A percentile compares a stretch with the other conserved stretches of the same genome.
These are phyloP conservation scores for Purshia tridentata DNA, from an alignment of 306 rosid species.

Conservation along the genomic window DNA sequence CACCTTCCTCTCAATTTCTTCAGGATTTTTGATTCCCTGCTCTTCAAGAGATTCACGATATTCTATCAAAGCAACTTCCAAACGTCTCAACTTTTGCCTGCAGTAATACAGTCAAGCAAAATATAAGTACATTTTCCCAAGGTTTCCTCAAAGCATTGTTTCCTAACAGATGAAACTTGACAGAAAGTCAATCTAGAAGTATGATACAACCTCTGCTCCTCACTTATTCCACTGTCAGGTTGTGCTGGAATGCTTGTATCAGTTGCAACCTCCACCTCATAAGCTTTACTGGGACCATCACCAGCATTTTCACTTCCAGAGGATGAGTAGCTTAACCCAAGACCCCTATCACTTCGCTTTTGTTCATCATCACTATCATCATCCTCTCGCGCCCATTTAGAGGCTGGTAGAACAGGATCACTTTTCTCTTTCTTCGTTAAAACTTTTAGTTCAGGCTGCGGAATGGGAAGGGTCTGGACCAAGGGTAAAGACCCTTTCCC, in stretches of 20 bases:
- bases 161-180: constrained; percentile 17
- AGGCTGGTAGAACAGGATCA: constrained; percentile 82
- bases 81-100: constrained; percentile 92
- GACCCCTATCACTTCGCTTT: constrained; percentile 57
- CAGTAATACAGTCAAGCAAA: constrained; percentile 19
- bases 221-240: constrained; percentile 79
- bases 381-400: constrained; percentile 99
- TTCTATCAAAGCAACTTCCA: constrained; percentile 93
- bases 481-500: constrained; percentile 56
- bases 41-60: constrained; percentile 96
- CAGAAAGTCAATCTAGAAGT: neutral
- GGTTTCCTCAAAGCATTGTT: neutral
- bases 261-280: constrained; percentile 70
- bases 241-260: constrained; percentile 57
- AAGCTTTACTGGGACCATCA: constrained; percentile 59
- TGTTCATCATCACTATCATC: constrained; percentile 93
- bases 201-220: constrained; percentile 76
- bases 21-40: constrained; percentile 68
- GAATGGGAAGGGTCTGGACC: constrained; percentile 56
- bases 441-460: constrained; percentile 74
- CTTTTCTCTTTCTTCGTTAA: constrained; percentile 69
- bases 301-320: constrained; percentile 95
- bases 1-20: constrained; percentile 84
- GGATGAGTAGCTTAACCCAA: constrained; percentile 87
- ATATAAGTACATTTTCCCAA: neutral